phyloP scores from a whole-genome alignment of 2,329 filamentous ascomycete species.

The Myriosclerotinia curreyana region DNA sequence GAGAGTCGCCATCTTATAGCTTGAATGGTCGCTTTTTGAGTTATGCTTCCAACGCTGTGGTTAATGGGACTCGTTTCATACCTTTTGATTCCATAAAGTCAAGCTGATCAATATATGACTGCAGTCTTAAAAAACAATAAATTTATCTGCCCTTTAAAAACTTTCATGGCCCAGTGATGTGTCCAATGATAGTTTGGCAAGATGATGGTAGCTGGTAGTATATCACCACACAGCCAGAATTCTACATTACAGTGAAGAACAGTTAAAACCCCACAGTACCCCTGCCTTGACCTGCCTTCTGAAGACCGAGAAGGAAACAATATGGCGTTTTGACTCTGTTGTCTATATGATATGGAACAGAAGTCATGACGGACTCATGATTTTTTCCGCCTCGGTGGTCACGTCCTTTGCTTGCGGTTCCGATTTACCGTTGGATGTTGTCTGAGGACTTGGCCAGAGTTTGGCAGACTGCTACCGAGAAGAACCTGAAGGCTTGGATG shows the following conservation, averaged over 20 bases:
- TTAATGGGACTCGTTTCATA: background rate
- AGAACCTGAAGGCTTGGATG: conserved; percentile 25
- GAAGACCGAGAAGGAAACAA: background rate
- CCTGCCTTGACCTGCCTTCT: background rate
- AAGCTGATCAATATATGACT: background rate
- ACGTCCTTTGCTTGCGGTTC: background rate
- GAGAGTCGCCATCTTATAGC: too few relatives aligned
- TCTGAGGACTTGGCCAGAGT: conserved; percentile 25
- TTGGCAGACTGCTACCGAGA: conserved; percentile 33
- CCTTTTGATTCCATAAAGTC: background rate
- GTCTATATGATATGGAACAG: background rate
- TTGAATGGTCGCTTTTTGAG: too few relatives aligned
- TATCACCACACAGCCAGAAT: background rate
- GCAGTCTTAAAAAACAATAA: background rate
- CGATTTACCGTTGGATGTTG: background rate
- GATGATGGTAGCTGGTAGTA: background rate
- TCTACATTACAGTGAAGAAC: conserved; percentile 8
- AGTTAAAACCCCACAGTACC: background rate
- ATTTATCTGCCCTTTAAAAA: background rate
- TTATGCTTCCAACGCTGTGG: too few relatives aligned
- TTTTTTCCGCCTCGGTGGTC: background rate
- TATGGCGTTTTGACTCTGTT: background rate
- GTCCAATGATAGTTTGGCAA: too few relatives aligned
- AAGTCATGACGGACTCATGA: background rate
- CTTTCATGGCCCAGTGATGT: background rate